These are phyloP conservation scores for Talaromyces funiculosus DNA, from an alignment of 2,329 filamentous ascomycete species.

Conservation along the genomic window DNA sequence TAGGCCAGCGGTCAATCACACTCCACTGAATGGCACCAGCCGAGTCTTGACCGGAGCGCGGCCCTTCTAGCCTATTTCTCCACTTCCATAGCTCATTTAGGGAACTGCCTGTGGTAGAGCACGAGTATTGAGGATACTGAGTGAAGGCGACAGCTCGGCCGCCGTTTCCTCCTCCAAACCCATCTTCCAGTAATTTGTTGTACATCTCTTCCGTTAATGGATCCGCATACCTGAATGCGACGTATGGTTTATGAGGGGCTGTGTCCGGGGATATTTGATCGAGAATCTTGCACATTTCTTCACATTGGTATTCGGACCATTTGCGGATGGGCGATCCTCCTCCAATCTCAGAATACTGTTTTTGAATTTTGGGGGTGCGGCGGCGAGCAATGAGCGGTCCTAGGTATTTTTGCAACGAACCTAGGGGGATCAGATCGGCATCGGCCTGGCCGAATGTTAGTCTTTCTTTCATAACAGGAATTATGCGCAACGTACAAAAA, in stretches of 20 bases:
- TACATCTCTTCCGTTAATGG: conserved; percentile 96
- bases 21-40: conserved; percentile 84
- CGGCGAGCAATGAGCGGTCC: conserved; percentile 80
- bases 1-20: conserved; percentile 96
- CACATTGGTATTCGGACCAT: conserved; percentile 92
- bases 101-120: conserved; percentile 92
- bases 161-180: conserved; percentile 83
- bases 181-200: conserved; percentile 71
- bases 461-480: conserved; percentile 14
- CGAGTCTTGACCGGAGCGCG: conserved; percentile 49
- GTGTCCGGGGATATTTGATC: conserved; percentile 88
- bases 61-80: conserved; percentile 77
- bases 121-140: conserved; percentile 97
- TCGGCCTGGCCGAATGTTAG: conserved; percentile 59
- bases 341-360: conserved; percentile 92
- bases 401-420: conserved; percentile 81
- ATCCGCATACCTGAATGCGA: conserved; percentile 91
- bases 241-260: conserved; percentile 94
- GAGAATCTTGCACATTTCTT: conserved; percentile 95
- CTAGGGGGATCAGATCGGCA: conserved; percentile 90
- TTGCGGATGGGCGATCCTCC: conserved; percentile 97
- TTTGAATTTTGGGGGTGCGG: conserved; percentile 90
- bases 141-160: conserved; percentile 94
- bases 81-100: conserved; percentile 98
- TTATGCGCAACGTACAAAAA: conserved; percentile 64